These are phyloP conservation scores for Croton laevigatus DNA, from an alignment of 441 rosid genomes.

Conservation along the genomic window DNA sequence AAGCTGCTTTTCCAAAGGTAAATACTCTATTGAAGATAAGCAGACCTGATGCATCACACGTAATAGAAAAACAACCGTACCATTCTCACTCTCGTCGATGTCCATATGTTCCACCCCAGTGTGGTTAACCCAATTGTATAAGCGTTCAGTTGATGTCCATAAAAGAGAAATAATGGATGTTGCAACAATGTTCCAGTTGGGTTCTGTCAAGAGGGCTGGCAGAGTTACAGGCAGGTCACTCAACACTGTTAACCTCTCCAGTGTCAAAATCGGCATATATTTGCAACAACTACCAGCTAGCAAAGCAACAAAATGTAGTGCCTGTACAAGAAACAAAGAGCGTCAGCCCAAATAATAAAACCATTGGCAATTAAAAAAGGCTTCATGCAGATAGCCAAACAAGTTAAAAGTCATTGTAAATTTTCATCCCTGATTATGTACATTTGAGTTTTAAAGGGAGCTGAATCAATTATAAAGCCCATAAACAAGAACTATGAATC, in stretches of 20 bases:
- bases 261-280: conserved; percentile 80
- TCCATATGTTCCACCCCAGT: conserved; percentile 20
- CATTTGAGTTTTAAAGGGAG: no score
- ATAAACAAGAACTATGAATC: neutral
- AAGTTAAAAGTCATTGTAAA: neutral
- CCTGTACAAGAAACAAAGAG: conserved; percentile 39
- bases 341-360: neutral
- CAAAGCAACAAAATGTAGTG: conserved; percentile 66
- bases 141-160: conserved; percentile 58
- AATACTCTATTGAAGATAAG: conserved; percentile 48
- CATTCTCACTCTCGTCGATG: conserved; percentile 49
- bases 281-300: conserved; percentile 80
- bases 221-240: conserved; percentile 76
- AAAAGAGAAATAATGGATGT: conserved; percentile 52
- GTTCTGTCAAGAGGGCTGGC: conserved; percentile 54
- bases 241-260: conserved; percentile 52
- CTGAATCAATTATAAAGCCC: neutral
- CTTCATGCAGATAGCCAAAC: neutral
- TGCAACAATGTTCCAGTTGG: conserved; percentile 53
- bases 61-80: conserved; percentile 38
- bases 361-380: neutral
- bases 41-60: conserved; percentile 56
- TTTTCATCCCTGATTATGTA: neutral
- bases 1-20: conserved; percentile 77
- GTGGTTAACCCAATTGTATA: conserved; percentile 46